A percentile compares a stretch with the other conserved stretches of the same genome.
phyloP scores from a whole-genome alignment of 75 land plant genomes.

The Azolla pinnata region DNA sequence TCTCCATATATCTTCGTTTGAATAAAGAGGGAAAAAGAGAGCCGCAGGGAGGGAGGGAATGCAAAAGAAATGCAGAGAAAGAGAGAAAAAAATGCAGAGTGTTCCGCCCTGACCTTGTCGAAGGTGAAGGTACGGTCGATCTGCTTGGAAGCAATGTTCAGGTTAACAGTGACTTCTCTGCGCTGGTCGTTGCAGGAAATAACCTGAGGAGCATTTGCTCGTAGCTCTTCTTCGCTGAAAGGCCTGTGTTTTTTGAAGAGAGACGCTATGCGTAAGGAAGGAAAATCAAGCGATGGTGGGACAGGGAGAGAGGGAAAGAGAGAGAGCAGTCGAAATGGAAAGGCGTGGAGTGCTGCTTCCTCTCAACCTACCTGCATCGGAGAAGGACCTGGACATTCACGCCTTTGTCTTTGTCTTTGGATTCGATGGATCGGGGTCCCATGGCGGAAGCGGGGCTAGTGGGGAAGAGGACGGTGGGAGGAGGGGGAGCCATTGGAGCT shows the following conservation, averaged over 20 bases:
- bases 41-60: neutral
- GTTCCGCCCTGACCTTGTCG: slow-evolving; percentile 56
- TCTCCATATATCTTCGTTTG: neutral
- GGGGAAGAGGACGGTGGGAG: neutral
- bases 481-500: neutral
- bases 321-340: neutral
- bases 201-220: slow-evolving; percentile 70
- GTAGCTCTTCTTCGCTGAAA: slow-evolving; percentile 62
- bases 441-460: slow-evolving; percentile 12
- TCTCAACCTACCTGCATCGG: slow-evolving; percentile 47
- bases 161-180: slow-evolving; percentile 65
- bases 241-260: slow-evolving; percentile 32
- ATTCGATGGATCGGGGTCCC: too few species aligned
- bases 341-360: neutral
- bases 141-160: slow-evolving; percentile 73
- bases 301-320: neutral
- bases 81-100: too few species aligned
- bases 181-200: slow-evolving; percentile 63
- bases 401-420: slow-evolving; percentile 48
- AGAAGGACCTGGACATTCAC: slow-evolving; percentile 65
- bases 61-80: neutral
- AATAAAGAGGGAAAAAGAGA: neutral
- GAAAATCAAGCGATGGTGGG: neutral
- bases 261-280: neutral
- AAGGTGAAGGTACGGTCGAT: slow-evolving; percentile 70